Evolutionary conservation across 257 asterid species (phyloP), one percentile per base, ranked within the genome.

Genomic region (Cinchona pubescens): DNA sequence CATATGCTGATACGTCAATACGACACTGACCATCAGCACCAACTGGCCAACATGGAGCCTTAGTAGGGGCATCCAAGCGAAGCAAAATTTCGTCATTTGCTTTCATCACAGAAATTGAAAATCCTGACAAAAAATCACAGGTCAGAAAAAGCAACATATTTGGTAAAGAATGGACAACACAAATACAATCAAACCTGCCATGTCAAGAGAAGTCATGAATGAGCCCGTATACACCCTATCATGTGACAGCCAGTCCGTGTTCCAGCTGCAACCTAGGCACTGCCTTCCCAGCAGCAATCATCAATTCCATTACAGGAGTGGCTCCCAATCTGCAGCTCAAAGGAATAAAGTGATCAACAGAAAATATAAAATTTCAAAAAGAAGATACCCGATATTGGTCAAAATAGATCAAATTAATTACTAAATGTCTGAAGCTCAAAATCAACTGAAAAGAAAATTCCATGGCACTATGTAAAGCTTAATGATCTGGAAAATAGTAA

Each of bases 11-110:
- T n/a, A n/a, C n/a, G 11, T 13, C 53, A 46, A 46, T 12, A 25
- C 6, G 9, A 56, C 32, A 88, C 95, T 82, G 72, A 94, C 99
- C 97, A 80, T 88, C 98, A 80, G 81, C 84, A 76, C 91, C 96
- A 79, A 92, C 98, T 64, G 99, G 99, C 99, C 99, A 95, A 85
- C 83, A 85, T 71, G 97, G 96, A 83, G 98, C 99, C 82, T 90
- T 91, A 45, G 99, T 95, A 45, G 97, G 94, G 67, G 99, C 96
- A 80, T 95, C 98, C 88, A 95, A 82, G 75, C 87, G 85, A 73
- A 82, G 85, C 85, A 95, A 79, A 80, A 90, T 86, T 67, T 80
- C 78, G 72, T 87, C 85, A 78, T 89, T 96, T 58, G 96, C 89
- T 83, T 90, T 90, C 99, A 95, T 95, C 76, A 95, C 90, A 32